A percentile compares a stretch with the other conserved stretches of the same genome.
Evolutionary conservation across 2,329 filamentous ascomycete genomes (phyloP).

Genomic region (Aspergillus versicolor): DNA sequence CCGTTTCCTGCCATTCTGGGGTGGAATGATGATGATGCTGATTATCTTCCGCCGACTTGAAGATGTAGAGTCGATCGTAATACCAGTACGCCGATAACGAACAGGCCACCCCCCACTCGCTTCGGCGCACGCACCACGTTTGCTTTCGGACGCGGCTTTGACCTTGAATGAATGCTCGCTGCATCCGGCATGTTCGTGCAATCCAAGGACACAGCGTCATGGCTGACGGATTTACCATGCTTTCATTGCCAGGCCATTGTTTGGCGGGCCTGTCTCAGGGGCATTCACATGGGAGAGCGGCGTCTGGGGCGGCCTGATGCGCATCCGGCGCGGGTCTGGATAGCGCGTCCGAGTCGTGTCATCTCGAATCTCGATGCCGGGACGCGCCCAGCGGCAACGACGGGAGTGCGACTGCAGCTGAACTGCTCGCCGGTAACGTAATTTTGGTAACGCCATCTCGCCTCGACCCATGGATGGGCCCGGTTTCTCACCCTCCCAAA

Average conservation of each 20-base stretch:
- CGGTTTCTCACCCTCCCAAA: background rate
- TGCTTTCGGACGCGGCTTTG: constrained; percentile 15
- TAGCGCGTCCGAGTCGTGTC: constrained; percentile 21
- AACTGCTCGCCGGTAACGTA: constrained; percentile 3
- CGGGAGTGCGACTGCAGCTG: constrained; percentile 2
- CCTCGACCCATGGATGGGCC: constrained; percentile 6
- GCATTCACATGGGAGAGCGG: no score
- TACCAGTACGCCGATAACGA: constrained; percentile 1
- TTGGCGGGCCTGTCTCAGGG: background rate
- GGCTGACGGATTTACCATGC: background rate
- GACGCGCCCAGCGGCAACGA: no score
- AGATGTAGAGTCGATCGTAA: background rate
- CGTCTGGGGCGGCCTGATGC: background rate
- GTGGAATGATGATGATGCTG: no score
- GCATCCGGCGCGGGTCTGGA: constrained; percentile 9
- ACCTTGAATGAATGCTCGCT: constrained; percentile 4
- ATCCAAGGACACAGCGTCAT: background rate
- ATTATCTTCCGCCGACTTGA: no score
- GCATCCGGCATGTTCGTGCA: constrained; percentile 7
- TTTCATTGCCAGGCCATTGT: background rate
- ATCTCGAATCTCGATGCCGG: no score
- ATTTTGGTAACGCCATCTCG: constrained; percentile 2
- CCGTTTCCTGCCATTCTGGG: background rate
- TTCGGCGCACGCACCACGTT: constrained; percentile 19
- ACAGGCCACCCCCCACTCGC: constrained; percentile 4